Base-by-base conservation (phyloP, 306 rosid species). In the Lathyrus aphaca region DNA sequence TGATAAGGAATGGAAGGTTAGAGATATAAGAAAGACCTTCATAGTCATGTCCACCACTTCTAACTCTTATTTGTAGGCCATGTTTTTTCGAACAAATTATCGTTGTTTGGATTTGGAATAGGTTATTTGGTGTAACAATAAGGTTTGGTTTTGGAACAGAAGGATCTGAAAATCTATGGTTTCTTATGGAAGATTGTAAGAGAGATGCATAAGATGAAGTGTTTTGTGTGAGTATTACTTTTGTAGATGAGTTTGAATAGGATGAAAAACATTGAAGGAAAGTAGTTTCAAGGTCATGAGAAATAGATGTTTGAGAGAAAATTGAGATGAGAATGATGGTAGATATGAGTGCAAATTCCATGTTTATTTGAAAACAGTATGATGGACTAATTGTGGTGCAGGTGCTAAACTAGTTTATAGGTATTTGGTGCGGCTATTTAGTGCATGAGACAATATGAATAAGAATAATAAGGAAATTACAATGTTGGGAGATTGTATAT, bases 71-170 rank as follows among this genome's bases (percentile, higher is more conserved):
- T 19, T 72, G 65, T 0, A 78, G 14, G 9, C 45, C 60, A 0
- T 49, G 82, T 59, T 49, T 17, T 40, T 2, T 29, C 11, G 82
- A 78, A 43, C 78, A 78, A 1, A 27, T 11, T 1, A 72, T 59
- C 35, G 82, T 39, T 19, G 23, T 16, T 72, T 59, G 78, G 32
- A 78, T 42, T 19, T 78, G 78, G 3, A 30, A 32, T n/a, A 17
- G 37, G 15, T 60, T 16, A 2, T 13, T 10, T 37, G 86, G 87
- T 11, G 81, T 82, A 11, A 84, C 65, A 18, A 82, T 80, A n/a
- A 80, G 55, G 16, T 19, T 12, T 2, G 89, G 89, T 80, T 82
- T 87, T 49, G 78, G 82, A 1, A 50, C 25, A 37, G 89, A 77
- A 15, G 39, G 73, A 14, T 66, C 18, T 17, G 5, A 45, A 56